Evolutionary conservation across 345 rosid species (phyloP).

Genomic region (Eucalyptus cloeziana): DNA sequence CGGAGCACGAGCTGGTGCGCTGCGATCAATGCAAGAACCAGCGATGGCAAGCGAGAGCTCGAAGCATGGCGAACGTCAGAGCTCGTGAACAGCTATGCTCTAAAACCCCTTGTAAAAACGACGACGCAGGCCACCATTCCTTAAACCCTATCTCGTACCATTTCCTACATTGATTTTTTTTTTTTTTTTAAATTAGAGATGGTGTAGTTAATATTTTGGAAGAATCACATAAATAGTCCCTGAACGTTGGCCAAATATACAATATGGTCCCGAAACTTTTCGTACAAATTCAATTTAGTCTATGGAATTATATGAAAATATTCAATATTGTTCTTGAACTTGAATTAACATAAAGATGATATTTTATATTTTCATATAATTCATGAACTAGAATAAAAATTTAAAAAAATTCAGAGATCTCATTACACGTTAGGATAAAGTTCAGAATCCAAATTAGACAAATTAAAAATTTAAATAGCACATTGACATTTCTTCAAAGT

Average conservation of each 20-base stretch:
- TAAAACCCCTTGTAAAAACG: background rate
- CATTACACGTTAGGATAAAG: no score
- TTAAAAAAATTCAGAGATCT: rapidly evolving
- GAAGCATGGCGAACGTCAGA: background rate
- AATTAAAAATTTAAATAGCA: rapidly evolving
- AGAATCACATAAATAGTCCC: background rate
- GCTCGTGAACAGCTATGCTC: background rate
- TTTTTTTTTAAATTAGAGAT: background rate
- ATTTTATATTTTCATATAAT: no score
- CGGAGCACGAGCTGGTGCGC: background rate
- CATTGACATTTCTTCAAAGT: rapidly evolving
- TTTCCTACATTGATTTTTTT: background rate
- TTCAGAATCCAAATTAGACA: no score
- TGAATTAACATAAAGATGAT: no score
- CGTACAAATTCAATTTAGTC: rapidly evolving
- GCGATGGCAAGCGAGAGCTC: background rate
- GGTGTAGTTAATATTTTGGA: background rate
- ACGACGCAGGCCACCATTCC: background rate
- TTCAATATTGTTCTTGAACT: rapidly evolving
- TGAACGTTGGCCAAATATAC: rapidly evolving
- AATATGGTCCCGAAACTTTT: rapidly evolving
- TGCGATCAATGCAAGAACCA: background rate
- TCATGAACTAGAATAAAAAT: rapidly evolving
- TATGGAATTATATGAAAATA: rapidly evolving
- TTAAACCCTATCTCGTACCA: background rate